These are phyloP conservation scores for Combretum micranthum DNA, from an alignment of 345 rosid genomes.

Conservation along the genomic window DNA sequence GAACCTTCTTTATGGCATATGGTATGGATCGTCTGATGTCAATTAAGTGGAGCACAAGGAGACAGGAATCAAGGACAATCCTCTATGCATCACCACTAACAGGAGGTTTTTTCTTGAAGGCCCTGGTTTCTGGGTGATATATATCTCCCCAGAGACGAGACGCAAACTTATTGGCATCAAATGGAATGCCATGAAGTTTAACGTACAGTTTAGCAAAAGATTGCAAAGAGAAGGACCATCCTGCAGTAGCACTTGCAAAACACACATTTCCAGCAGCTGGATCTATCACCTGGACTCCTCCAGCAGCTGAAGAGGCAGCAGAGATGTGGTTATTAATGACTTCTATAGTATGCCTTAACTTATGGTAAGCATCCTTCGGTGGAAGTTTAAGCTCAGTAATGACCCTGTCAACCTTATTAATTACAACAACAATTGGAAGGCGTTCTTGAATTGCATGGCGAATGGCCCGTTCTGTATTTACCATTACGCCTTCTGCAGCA, in stretches of 20 bases:
- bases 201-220: slow-evolving; percentile 90
- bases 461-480: slow-evolving; percentile 94
- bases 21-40: too few species aligned
- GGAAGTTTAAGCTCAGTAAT: slow-evolving; percentile 95
- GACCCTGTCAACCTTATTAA: slow-evolving; percentile 94
- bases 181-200: slow-evolving; percentile 86
- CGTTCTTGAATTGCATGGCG: slow-evolving; percentile 95
- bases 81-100: slow-evolving; percentile 80
- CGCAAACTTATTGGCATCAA: slow-evolving; percentile 87
- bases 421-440: slow-evolving; percentile 89
- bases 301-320: slow-evolving; percentile 85
- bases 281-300: slow-evolving; percentile 72
- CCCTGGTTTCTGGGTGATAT: slow-evolving; percentile 72
- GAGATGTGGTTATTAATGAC: slow-evolving; percentile 89
- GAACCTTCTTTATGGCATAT: too few species aligned
- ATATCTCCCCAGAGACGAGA: slow-evolving; percentile 92
- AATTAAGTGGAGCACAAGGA: too few species aligned
- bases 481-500: slow-evolving; percentile 94
- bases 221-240: slow-evolving; percentile 97
- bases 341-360: slow-evolving; percentile 91
- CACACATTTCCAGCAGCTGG: slow-evolving; percentile 93
- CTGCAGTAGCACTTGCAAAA: slow-evolving; percentile 89
- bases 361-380: slow-evolving; percentile 96
- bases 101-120: slow-evolving; percentile 71
- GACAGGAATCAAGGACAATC: too few species aligned